phyloP scores from a whole-genome alignment of 2,329 filamentous ascomycete genomes.

The Ceratocystis lukuohia region DNA sequence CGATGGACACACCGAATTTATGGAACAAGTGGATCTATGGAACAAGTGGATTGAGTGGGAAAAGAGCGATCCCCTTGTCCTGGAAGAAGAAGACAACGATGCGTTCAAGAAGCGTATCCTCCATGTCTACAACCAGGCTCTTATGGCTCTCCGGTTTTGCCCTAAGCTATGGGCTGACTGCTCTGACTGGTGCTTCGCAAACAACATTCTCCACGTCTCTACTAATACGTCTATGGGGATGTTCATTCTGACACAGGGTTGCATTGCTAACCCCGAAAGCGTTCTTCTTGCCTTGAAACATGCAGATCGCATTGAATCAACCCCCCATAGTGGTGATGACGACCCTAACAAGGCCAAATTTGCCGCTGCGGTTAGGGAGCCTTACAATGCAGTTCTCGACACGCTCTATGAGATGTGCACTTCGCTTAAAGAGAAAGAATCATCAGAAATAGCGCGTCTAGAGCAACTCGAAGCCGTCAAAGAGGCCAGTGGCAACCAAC shows the following conservation, averaged over 20 bases:
- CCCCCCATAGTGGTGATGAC: constrained; percentile 61
- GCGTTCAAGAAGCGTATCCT: constrained; percentile 66
- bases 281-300: constrained; percentile 80
- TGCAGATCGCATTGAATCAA: constrained; percentile 74
- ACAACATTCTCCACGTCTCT: constrained; percentile 41
- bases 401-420: constrained; percentile 78
- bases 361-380: constrained; percentile 63
- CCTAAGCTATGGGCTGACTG: constrained; percentile 94
- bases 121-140: constrained; percentile 83
- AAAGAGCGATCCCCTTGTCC: constrained; percentile 76
- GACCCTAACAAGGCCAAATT: constrained; percentile 62
- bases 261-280: constrained; percentile 84
- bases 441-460: constrained; percentile 42
- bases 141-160: constrained; percentile 90
- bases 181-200: constrained; percentile 80
- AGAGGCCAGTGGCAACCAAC: constrained; percentile 28
- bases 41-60: constrained; percentile 93
- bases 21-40: constrained; percentile 77
- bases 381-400: constrained; percentile 70
- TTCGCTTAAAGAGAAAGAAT: constrained; percentile 53
- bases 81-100: constrained; percentile 66
- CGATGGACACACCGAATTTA: constrained; percentile 73
- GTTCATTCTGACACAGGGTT: constrained; percentile 68
- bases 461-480: constrained; percentile 36
- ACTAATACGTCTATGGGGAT: constrained; percentile 45